These are phyloP conservation scores for Coprinopsis marcescibilis DNA, from an alignment of 768 basidiomycete genomes.

Conservation along the genomic window DNA sequence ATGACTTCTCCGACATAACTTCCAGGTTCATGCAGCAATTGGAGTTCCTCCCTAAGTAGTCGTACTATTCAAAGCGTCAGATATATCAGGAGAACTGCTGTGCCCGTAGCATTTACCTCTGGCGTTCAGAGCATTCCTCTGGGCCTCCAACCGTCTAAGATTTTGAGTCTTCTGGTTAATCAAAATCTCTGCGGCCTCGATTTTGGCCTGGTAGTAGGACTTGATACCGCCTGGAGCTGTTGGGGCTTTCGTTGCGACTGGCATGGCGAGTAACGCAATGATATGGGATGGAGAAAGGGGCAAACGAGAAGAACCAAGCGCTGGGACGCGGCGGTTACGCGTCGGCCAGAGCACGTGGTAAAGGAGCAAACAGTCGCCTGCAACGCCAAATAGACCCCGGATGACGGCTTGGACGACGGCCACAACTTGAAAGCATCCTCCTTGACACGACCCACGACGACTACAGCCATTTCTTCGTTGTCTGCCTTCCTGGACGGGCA, in stretches of 20 bases:
- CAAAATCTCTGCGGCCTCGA: conserved; percentile 85
- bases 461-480: too few relatives aligned
- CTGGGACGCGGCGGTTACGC: neutral
- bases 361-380: neutral
- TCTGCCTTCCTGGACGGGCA: too few relatives aligned
- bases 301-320: too few relatives aligned
- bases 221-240: conserved; percentile 64
- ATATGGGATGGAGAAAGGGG: neutral
- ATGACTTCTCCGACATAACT: conserved; percentile 97
- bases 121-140: conserved; percentile 94
- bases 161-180: conserved; percentile 98
- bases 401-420: neutral
- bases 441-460: too few relatives aligned
- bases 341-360: neutral
- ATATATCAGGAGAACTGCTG: neutral
- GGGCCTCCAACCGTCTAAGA: conserved; percentile 89
- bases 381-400: neutral
- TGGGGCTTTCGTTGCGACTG: conserved; percentile 30
- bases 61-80: conserved; percentile 51
- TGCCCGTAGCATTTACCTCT: conserved; percentile 50
- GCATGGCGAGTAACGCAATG: too few relatives aligned
- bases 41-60: conserved; percentile 85
- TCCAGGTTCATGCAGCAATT: conserved; percentile 89
- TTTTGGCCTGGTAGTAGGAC: conserved; percentile 94
- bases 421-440: too few relatives aligned